phyloP scores from a whole-genome alignment of 2,329 filamentous ascomycete species.

The Alternaria viburni region DNA sequence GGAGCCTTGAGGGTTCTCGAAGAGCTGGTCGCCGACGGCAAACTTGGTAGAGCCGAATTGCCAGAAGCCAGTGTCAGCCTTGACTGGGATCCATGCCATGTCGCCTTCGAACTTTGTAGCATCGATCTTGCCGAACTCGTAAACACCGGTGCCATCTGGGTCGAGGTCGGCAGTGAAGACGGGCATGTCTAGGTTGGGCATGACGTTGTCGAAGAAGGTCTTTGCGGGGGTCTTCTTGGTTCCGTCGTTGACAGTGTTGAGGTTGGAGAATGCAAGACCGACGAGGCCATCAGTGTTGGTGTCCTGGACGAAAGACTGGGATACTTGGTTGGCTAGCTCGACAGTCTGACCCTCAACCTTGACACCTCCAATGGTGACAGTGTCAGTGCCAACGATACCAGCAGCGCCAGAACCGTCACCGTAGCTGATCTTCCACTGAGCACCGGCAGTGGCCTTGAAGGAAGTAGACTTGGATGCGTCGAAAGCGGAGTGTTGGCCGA shows the following conservation, averaged over 20 bases:
- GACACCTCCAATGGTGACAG: constrained; percentile 70
- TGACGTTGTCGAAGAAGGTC: constrained; percentile 77
- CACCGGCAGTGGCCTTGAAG: constrained; percentile 57
- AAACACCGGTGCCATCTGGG: constrained; percentile 65
- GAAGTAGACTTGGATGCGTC: constrained; percentile 60
- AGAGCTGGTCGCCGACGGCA: constrained; percentile 61
- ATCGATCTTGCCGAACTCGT: constrained; percentile 78
- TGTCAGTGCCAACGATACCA: constrained; percentile 72
- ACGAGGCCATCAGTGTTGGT: constrained; percentile 71
- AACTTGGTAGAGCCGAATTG: constrained; percentile 66
- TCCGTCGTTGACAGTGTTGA: constrained; percentile 62
- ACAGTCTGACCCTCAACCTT: constrained; percentile 68
- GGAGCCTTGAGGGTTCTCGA: constrained; percentile 58
- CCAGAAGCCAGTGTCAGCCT: constrained; percentile 72
- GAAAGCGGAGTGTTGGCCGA: constrained; percentile 62
- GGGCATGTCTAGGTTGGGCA: constrained; percentile 65
- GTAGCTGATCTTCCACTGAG: constrained; percentile 70
- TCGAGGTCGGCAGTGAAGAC: constrained; percentile 75
- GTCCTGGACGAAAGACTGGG: constrained; percentile 64
- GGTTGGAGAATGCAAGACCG: constrained; percentile 68
- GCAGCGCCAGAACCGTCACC: constrained; percentile 69
- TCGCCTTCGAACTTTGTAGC: constrained; percentile 65
- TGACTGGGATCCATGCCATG: constrained; percentile 67
- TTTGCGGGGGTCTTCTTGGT: constrained; percentile 67
- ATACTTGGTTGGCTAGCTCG: constrained; percentile 68